Evolutionary conservation across 2,329 filamentous ascomycete species (phyloP).

Genomic region (Alternaria triticina): DNA sequence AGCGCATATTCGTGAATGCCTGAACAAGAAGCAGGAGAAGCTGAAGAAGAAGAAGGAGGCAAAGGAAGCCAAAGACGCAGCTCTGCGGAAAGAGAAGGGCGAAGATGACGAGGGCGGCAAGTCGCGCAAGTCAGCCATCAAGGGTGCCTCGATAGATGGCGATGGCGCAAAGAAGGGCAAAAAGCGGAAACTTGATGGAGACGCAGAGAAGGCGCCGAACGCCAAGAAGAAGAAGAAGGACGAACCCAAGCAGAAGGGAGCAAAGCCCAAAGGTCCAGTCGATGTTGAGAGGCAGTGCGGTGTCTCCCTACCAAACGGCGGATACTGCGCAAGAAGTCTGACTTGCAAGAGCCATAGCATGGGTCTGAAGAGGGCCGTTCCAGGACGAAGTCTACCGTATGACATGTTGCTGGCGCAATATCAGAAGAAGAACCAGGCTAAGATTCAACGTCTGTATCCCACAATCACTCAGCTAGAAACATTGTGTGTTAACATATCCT

Average conservation of each 20-base stretch:
- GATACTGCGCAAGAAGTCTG: slow-evolving; percentile 83
- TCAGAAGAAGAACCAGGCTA: slow-evolving; percentile 96
- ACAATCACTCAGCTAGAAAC: too few relatives aligned
- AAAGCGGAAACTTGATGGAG: slow-evolving; percentile 57
- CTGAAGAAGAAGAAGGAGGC: slow-evolving; percentile 68
- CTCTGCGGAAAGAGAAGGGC: slow-evolving; percentile 55
- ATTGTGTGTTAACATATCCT: slow-evolving; percentile 5
- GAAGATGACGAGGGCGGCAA: slow-evolving; percentile 52
- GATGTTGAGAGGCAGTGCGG: slow-evolving; percentile 95
- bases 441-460: slow-evolving; percentile 81
- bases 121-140: slow-evolving; percentile 51
- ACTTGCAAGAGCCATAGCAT: slow-evolving; percentile 97
- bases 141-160: slow-evolving; percentile 46
- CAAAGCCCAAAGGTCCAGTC: slow-evolving; percentile 89
- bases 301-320: slow-evolving; percentile 82
- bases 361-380: slow-evolving; percentile 89
- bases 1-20: slow-evolving; percentile 81
- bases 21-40: slow-evolving; percentile 79
- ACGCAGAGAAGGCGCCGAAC: slow-evolving; percentile 82
- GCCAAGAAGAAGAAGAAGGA: slow-evolving; percentile 92
- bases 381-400: slow-evolving; percentile 85
- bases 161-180: slow-evolving; percentile 52
- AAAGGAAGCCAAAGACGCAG: slow-evolving; percentile 61
- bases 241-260: slow-evolving; percentile 80
- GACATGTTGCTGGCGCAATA: slow-evolving; percentile 78